Percentiles rank a stretch among this genome's conserved stretches.
These are phyloP conservation scores for Xerocomellus intermedius DNA, from an alignment of 768 basidiomycete species.

Conservation along the genomic window DNA sequence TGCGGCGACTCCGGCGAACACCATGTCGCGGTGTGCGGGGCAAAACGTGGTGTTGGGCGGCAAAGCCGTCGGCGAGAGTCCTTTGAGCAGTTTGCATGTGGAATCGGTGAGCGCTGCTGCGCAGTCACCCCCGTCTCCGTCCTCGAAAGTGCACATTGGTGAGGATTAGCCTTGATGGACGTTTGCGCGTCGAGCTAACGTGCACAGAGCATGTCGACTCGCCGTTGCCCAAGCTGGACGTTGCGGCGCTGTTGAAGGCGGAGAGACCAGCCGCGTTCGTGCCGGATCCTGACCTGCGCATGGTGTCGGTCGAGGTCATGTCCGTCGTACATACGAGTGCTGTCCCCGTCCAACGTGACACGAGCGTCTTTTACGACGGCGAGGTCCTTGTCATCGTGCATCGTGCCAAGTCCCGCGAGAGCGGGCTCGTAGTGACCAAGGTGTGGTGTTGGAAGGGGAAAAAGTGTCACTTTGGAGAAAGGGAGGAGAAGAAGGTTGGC, in stretches of 20 bases:
- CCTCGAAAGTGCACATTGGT: conserved; percentile 35
- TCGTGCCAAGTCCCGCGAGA: conserved; percentile 62
- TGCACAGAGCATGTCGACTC: conserved; percentile 40
- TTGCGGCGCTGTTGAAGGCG: conserved; percentile 44
- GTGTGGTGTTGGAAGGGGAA: conserved; percentile 81
- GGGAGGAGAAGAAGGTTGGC: conserved; percentile 62
- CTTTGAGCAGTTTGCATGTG: conserved; percentile 8
- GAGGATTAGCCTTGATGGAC: conserved; percentile 5
- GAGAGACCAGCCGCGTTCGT: conserved; percentile 9
- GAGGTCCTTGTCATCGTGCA: conserved; percentile 71
- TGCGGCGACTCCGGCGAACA: conserved; percentile 49
- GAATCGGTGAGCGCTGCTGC: background rate
- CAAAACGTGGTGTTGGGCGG: conserved; percentile 1
- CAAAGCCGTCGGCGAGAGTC: conserved; percentile 12
- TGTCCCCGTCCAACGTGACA: conserved; percentile 43
- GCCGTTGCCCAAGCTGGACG: conserved; percentile 47
- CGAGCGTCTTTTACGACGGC: conserved; percentile 66
- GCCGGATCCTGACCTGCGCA: conserved; percentile 40
- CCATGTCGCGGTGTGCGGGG: conserved; percentile 40
- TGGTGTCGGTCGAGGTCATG: conserved; percentile 75
- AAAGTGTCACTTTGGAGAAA: conserved; percentile 48
- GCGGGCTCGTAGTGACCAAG: conserved; percentile 61
- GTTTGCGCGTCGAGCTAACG: background rate
- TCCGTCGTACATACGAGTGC: conserved; percentile 52
- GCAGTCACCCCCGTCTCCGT: background rate